Evolutionary conservation across 139 green algal genomes (phyloP).

Genomic region (Trebouxia sp.): DNA sequence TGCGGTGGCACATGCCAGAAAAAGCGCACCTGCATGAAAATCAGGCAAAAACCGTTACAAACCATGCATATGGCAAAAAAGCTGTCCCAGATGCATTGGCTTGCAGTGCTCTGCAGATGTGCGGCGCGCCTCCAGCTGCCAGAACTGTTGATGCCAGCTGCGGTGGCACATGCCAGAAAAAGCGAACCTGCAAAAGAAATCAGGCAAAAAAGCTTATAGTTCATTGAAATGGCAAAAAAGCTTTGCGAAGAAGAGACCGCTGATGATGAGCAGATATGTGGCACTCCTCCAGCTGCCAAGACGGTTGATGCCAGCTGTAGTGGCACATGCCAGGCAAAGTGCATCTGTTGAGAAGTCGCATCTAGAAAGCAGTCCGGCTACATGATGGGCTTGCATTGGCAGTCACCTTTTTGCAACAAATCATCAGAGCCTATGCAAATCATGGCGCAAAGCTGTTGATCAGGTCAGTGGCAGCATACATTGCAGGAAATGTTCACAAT

Average conservation of each 20-base stretch:
- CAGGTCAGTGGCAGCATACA: too few relatives aligned
- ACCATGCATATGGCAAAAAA: background rate
- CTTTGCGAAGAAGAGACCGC: background rate
- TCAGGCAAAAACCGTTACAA: too few relatives aligned
- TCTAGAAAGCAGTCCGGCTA: too few relatives aligned
- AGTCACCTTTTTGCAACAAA: too few relatives aligned
- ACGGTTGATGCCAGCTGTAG: slow-evolving; percentile 62
- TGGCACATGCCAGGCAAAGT: slow-evolving; percentile 58
- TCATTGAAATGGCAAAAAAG: background rate
- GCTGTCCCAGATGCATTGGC: background rate
- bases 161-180: slow-evolving; percentile 59
- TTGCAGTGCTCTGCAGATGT: slow-evolving; percentile 10
- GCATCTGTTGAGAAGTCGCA: too few relatives aligned
- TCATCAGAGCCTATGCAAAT: too few relatives aligned
- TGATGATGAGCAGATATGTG: slow-evolving; percentile 27
- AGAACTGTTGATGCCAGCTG: slow-evolving; percentile 63
- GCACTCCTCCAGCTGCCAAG: slow-evolving; percentile 55
- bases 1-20: slow-evolving; percentile 63
- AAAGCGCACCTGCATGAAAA: slow-evolving; percentile 60
- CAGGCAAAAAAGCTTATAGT: too few relatives aligned
- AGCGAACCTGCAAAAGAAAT: slow-evolving; percentile 62
- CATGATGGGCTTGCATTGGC: too few relatives aligned
- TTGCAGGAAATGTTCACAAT: too few relatives aligned
- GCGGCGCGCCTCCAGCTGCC: slow-evolving; percentile 51
- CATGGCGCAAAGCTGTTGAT: too few relatives aligned